Evolutionary conservation across 2,329 filamentous ascomycete species (phyloP).

Genomic region (Phialophora expanda): DNA sequence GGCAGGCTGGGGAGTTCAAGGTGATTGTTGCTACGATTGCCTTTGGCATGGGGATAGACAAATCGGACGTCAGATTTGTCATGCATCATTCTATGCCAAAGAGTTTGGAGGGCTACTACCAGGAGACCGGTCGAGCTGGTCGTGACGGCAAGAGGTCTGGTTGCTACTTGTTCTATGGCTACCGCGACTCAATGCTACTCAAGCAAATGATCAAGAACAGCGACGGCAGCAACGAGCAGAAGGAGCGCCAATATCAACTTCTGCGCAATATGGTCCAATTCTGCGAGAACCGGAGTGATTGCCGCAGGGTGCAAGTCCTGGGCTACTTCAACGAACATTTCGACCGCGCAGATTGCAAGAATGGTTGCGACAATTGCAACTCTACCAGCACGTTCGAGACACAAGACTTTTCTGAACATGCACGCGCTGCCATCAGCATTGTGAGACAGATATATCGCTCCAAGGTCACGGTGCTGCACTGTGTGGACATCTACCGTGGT

Average conservation of each 20-base stretch:
- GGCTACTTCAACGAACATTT: conserved; percentile 95
- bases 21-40: conserved; percentile 98
- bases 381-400: conserved; percentile 72
- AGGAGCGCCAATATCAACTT: conserved; percentile 83
- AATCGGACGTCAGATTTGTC: conserved; percentile 93
- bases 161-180: conserved; percentile 89
- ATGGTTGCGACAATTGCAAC: conserved; percentile 87
- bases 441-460: conserved; percentile 63
- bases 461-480: conserved; percentile 75
- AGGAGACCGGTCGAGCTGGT: conserved; percentile 94
- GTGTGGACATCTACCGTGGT: conserved; percentile 82
- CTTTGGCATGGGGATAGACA: conserved; percentile 99
- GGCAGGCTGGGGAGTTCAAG: conserved; percentile 79
- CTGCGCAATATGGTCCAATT: conserved; percentile 82
- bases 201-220: conserved; percentile 83
- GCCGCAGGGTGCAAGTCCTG: conserved; percentile 83
- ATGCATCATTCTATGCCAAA: conserved; percentile 93
- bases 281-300: conserved; percentile 87
- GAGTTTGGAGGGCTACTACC: conserved; percentile 96
- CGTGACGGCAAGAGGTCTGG: conserved; percentile 85
- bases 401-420: conserved; percentile 77
- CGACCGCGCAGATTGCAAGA: conserved; percentile 69
- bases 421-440: conserved; percentile 71
- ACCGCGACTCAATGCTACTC: conserved; percentile 73
- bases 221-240: conserved; percentile 77